These are phyloP conservation scores for Chlorella sp. DNA, from an alignment of 139 green algal genomes.

Conservation along the genomic window DNA sequence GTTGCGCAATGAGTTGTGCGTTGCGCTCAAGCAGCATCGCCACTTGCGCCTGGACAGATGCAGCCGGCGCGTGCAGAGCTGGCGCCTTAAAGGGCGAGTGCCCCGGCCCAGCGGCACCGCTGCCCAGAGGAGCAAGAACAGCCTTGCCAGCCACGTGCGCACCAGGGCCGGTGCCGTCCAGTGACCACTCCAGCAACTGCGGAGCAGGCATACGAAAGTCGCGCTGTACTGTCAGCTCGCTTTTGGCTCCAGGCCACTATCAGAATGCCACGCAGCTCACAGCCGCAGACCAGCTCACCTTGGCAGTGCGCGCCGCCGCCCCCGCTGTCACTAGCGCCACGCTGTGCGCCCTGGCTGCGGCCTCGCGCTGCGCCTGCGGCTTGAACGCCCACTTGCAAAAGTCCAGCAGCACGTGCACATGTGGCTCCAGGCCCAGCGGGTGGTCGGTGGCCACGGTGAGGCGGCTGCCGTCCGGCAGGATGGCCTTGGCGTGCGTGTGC, in stretches of 20 bases:
- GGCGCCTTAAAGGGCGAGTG: too few relatives aligned
- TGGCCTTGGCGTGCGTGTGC: slow-evolving; percentile 22
- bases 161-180: too few relatives aligned
- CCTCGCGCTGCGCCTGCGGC: slow-evolving; percentile 20
- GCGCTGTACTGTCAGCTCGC: too few relatives aligned
- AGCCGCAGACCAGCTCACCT: too few relatives aligned
- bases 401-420: slow-evolving; percentile 36
- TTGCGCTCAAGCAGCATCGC: not conserved
- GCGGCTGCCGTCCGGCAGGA: slow-evolving; percentile 31
- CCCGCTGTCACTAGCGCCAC: slow-evolving; percentile 6
- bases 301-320: not conserved
- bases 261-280: too few relatives aligned
- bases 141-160: too few relatives aligned
- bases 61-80: too few relatives aligned
- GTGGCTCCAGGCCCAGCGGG: slow-evolving; percentile 41
- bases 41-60: not conserved
- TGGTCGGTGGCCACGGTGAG: slow-evolving; percentile 24
- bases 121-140: too few relatives aligned
- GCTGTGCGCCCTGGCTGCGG: slow-evolving; percentile 1
- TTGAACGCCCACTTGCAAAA: slow-evolving; percentile 38
- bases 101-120: too few relatives aligned
- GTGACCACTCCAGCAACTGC: too few relatives aligned
- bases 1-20: not conserved
- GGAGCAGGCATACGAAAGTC: too few relatives aligned
- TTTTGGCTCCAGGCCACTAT: too few relatives aligned